Base-by-base conservation (phyloP, 306 rosid species). In the Inga leiocalycina region DNA sequence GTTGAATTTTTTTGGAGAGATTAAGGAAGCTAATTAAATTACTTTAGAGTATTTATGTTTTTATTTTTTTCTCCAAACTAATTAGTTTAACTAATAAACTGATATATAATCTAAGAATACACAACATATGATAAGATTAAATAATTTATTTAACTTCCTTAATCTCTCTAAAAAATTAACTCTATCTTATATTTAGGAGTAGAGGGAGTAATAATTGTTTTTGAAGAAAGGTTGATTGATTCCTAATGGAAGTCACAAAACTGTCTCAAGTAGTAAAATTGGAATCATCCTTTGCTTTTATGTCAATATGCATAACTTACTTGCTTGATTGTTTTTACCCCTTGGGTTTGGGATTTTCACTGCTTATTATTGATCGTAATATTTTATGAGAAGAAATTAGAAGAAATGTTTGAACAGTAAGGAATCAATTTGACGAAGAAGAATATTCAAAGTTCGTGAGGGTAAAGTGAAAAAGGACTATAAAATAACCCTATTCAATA, bases 381-480 rank as follows among this genome's bases (percentile, higher is more conserved):
- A n/a, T 57, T 57, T 41, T 32, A 70, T 43, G 52, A 69, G 75
- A 12, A 70, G 52, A n/a, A n/a, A n/a, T n/a, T n/a, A n/a, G n/a
- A n/a, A n/a, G n/a, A 70, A 70, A 70, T 20, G 8, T 70, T n/a
- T 19, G 34, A 20, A 17, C 32, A 41, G 12, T 41, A 20, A 70
- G 14, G 65, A 22, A 59, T 57, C 34, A 41, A 65, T 65, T 14
- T 30, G 5, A 8, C 0, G 11, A 43, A 41, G 34, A 44, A 62
- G 66, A 74, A 67, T 44, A 30, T 52, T 54, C 64, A 56, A 73
- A 79, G 77, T 65, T 69, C 35, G 34, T 68, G 43, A 14, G 2
- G 15, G 19, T 37, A 5, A 39, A 67, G 51, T 54, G 61, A 44
- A 30, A 14, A 51, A 3, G 45, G 75, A 20, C 20, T n/a, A 69